These are phyloP conservation scores for Lycium ferocissimum DNA, from an alignment of 257 asterid genomes.

Conservation along the genomic window DNA sequence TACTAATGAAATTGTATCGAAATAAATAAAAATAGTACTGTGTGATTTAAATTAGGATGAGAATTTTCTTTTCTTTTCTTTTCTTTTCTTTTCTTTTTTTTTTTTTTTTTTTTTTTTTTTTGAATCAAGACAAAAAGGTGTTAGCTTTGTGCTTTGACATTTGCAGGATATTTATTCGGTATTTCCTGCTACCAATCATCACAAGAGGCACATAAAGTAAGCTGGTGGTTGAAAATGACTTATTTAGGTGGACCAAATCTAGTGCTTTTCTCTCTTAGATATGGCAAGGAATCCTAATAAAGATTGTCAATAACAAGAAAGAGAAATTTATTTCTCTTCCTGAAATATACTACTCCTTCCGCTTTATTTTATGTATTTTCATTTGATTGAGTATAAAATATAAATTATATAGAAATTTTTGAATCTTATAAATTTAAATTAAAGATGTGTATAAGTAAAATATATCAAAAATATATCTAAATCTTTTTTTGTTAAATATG, in stretches of 20 bases:
- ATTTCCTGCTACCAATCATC: not conserved
- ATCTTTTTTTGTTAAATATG: too few relatives aligned
- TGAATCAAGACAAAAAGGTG: not conserved
- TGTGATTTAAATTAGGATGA: not conserved
- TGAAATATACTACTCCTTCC: not conserved
- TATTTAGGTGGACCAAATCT: not conserved
- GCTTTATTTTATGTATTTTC: not conserved
- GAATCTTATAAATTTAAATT: too few relatives aligned
- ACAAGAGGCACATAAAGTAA: slow-evolving; percentile 16
- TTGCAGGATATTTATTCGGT: not conserved
- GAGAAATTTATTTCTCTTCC: not conserved
- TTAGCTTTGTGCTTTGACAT: not conserved
- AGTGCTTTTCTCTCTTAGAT: slow-evolving; percentile 8
- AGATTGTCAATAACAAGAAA: not conserved
- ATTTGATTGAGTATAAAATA: not conserved
- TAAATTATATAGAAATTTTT: too few relatives aligned
- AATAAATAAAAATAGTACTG: not conserved
- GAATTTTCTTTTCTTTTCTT: too few relatives aligned
- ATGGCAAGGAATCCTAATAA: not conserved
- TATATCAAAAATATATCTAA: too few relatives aligned
- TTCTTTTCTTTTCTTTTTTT: too few relatives aligned
- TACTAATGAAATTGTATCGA: not conserved
- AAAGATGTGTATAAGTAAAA: too few relatives aligned
- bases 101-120: not conserved
- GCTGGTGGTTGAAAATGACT: slow-evolving; percentile 3